A percentile compares a stretch with the other conserved stretches of the same genome.
Evolutionary conservation across 805 yeast species (phyloP).

Genomic region (Candida mattraensis): DNA sequence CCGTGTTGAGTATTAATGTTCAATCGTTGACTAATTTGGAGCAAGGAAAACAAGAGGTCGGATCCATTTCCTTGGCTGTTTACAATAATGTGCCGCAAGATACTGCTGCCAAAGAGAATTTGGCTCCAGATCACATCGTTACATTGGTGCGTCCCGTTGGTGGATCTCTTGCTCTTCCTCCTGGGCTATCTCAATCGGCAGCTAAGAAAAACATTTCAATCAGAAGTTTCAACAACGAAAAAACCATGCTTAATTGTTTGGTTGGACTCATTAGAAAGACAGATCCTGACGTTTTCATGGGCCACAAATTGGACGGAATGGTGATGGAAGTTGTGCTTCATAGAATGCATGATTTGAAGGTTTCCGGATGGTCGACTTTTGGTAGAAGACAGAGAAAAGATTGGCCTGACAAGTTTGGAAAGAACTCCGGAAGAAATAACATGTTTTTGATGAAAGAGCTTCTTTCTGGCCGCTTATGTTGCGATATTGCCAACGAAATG

Average conservation of each 20-base stretch:
- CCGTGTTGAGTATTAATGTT: slow-evolving; percentile 70
- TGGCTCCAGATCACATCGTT: slow-evolving; percentile 58
- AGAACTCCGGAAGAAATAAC: slow-evolving; percentile 49
- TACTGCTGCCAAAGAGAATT: slow-evolving; percentile 61
- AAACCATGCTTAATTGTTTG: slow-evolving; percentile 69
- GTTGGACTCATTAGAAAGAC: slow-evolving; percentile 63
- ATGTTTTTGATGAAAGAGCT: slow-evolving; percentile 58
- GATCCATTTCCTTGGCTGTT: slow-evolving; percentile 75
- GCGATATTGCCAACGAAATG: slow-evolving; percentile 93
- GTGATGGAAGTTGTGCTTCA: slow-evolving; percentile 79
- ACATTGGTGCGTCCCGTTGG: slow-evolving; percentile 84
- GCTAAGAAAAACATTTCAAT: slow-evolving; percentile 51
- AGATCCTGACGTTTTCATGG: slow-evolving; percentile 93
- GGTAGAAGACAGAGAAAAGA: slow-evolving; percentile 78
- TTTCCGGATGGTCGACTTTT: slow-evolving; percentile 74
- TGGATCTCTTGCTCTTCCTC: slow-evolving; percentile 61
- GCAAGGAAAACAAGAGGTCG: slow-evolving; percentile 81
- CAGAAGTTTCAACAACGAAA: slow-evolving; percentile 69
- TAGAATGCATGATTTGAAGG: slow-evolving; percentile 71
- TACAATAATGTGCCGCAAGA: slow-evolving; percentile 73
- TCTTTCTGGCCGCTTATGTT: slow-evolving; percentile 79
- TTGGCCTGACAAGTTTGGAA: slow-evolving; percentile 77
- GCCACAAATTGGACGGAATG: slow-evolving; percentile 80
- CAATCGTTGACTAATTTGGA: slow-evolving; percentile 78
- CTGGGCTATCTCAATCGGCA: slow-evolving; percentile 67